Evolutionary conservation across 192 early-diverging fungal genomes (phyloP), one percentile per base, ranked within the genome.

Genomic region (Diversispora eburnea): DNA sequence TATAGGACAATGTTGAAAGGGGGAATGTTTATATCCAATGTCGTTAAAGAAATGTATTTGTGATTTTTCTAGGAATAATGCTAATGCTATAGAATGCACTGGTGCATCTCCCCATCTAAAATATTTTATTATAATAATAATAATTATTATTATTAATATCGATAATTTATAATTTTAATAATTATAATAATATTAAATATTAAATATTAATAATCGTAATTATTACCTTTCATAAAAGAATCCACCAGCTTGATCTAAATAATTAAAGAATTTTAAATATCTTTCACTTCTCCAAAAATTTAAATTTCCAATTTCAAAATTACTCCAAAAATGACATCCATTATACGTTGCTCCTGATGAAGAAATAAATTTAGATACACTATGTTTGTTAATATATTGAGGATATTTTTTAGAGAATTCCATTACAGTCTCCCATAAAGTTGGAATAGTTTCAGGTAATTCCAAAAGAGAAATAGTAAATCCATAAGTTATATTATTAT

Each of bases 231-330:
- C 93, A 72, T 95, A 95, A 73, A 91, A 95, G 84, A 94, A 94
- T 5, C 94, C 94, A 56, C 94, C 93, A 3, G 85, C 74, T 58
- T 85, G 74, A 73, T 96, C 94, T 39, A 96, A 79, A 49, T 87
- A 85, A 19, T 84, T 78, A 57, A 88, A 87, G 57, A 84, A 93
- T 42, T 85, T 83, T 47, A 83, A 78, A 78, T 94, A 94, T 0
- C 81, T 84, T 25, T 85, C 76, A 72, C 85, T 87, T 54, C 90
- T 78, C 72, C 89, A 91, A 61, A 94, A 87, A 17, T 89, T 83
- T 60, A 93, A 73, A 62, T 88, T 81, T 39, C 84, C 92, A 62
- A 96, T 95, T 77, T 95, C 94, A 83, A 95, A 95, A 71, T 95
- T 95, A 47, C 87, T 88, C 93, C 94, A 93, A 65, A 89, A 91